A percentile compares a stretch with the other conserved stretches of the same genome.
Evolutionary conservation across 768 basidiomycete genomes (phyloP).

Genomic region (Boletus huronensis): DNA sequence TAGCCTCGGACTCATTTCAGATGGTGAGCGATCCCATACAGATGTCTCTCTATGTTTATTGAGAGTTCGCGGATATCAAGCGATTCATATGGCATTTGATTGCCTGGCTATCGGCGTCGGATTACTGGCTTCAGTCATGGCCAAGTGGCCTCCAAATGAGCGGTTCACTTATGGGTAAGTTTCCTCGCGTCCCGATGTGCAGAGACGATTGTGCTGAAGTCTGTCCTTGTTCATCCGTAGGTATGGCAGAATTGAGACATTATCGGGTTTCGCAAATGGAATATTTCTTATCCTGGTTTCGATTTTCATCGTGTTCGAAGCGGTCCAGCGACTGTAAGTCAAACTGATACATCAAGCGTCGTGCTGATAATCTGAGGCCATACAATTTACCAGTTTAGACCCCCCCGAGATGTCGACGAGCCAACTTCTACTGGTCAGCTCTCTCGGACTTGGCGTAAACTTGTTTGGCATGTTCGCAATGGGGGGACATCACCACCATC

Average conservation of each 20-base stretch:
- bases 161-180: constrained; percentile 91
- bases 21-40: constrained; percentile 56
- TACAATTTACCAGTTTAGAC: constrained; percentile 54
- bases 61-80: constrained; percentile 39
- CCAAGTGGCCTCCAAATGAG: constrained; percentile 94
- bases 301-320: constrained; percentile 98
- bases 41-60: not conserved
- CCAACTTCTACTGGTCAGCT: constrained; percentile 86
- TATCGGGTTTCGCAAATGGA: constrained; percentile 98
- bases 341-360: constrained; percentile 21
- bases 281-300: constrained; percentile 92
- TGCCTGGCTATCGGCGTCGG: constrained; percentile 97
- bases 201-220: not conserved
- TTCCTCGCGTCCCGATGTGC: not conserved
- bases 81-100: constrained; percentile 99
- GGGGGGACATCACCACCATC: constrained; percentile 89
- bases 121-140: constrained; percentile 94
- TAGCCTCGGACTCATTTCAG: constrained; percentile 91
- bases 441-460: constrained; percentile 88
- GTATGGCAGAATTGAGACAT: constrained; percentile 93
- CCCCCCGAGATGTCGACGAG: constrained; percentile 98
- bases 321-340: constrained; percentile 82
- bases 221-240: constrained; percentile 36
- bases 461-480: constrained; percentile 99
- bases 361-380: not conserved